Evolutionary conservation across 768 basidiomycete genomes (phyloP).

Genomic region (Suillus luteus): DNA sequence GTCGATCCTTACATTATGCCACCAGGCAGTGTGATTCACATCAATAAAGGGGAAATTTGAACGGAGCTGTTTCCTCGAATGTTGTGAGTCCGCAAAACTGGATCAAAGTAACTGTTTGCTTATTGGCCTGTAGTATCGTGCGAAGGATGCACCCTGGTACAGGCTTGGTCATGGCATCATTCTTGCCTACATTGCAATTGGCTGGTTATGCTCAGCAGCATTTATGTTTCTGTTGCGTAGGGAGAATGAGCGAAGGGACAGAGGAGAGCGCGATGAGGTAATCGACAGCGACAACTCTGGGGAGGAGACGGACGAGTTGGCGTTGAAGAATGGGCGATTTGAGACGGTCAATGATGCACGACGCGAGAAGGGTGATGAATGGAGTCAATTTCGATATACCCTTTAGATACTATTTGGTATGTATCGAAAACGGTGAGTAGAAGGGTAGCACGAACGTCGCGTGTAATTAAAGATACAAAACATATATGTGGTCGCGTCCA

Average conservation of each 20-base stretch:
- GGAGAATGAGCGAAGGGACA: slow-evolving; percentile 65
- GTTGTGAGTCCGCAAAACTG: slow-evolving; percentile 46
- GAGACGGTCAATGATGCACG: slow-evolving; percentile 58
- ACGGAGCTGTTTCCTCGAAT: slow-evolving; percentile 68
- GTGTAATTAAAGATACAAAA: slow-evolving; percentile 33
- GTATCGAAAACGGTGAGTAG: slow-evolving; percentile 43
- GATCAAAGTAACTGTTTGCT: slow-evolving; percentile 2
- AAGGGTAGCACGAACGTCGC: slow-evolving; percentile 9
- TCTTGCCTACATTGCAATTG: slow-evolving; percentile 68
- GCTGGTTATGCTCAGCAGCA: slow-evolving; percentile 53
- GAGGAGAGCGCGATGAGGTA: slow-evolving; percentile 68
- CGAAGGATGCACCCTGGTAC: slow-evolving; percentile 67
- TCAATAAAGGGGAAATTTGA: slow-evolving; percentile 53
- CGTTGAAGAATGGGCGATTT: slow-evolving; percentile 52
- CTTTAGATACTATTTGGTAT: slow-evolving; percentile 40
- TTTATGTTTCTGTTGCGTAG: slow-evolving; percentile 49
- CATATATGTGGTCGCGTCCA: slow-evolving; percentile 13
- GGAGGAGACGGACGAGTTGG: slow-evolving; percentile 34
- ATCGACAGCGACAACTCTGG: slow-evolving; percentile 53
- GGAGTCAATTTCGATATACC: slow-evolving; percentile 78
- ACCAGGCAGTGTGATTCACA: slow-evolving; percentile 10
- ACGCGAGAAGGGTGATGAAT: slow-evolving; percentile 64
- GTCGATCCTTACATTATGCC: slow-evolving; percentile 21
- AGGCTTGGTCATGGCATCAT: slow-evolving; percentile 68
- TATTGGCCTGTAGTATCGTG: slow-evolving; percentile 53